phyloP scores from a whole-genome alignment of 1,284 basidiomycete species.

The Ganoderma leucocontextum region DNA sequence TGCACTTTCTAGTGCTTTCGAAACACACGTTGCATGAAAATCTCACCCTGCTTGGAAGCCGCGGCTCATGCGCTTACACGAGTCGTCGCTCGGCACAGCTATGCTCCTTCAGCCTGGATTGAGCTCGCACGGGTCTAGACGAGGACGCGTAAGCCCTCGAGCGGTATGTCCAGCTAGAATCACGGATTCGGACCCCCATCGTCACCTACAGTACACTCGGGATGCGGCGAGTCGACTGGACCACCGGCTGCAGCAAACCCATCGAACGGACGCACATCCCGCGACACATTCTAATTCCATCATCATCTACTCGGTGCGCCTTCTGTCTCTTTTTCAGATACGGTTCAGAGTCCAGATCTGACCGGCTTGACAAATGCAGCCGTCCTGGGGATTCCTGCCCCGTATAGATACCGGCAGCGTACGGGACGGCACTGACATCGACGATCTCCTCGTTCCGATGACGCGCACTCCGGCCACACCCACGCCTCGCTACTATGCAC shows the following conservation, averaged over 20 bases:
- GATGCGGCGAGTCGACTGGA: too few species aligned
- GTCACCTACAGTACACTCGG: not conserved
- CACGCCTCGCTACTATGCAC: not conserved
- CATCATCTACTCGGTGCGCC: not conserved
- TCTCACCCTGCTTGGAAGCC: not conserved
- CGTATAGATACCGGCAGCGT: not conserved
- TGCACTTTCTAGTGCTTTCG: not conserved
- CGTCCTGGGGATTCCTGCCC: not conserved
- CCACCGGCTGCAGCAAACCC: not conserved
- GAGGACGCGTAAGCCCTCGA: not conserved
- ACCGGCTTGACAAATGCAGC: not conserved
- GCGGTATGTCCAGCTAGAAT: not conserved
- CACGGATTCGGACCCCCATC: not conserved
- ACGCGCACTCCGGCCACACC: not conserved
- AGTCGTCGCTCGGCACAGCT: not conserved
- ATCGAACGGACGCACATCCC: not conserved
- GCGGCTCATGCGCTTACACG: not conserved
- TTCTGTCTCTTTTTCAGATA: not conserved
- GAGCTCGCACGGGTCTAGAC: not conserved
- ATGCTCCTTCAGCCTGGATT: not conserved
- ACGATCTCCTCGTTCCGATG: constrained; percentile 1
- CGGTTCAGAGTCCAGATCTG: not conserved
- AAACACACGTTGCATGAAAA: not conserved
- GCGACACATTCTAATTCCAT: not conserved
- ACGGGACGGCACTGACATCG: not conserved